Percentiles rank a stretch among this genome's conserved stretches.
phyloP scores from a whole-genome alignment of 495 filamentous ascomycete genomes.

The Podospora conica region DNA sequence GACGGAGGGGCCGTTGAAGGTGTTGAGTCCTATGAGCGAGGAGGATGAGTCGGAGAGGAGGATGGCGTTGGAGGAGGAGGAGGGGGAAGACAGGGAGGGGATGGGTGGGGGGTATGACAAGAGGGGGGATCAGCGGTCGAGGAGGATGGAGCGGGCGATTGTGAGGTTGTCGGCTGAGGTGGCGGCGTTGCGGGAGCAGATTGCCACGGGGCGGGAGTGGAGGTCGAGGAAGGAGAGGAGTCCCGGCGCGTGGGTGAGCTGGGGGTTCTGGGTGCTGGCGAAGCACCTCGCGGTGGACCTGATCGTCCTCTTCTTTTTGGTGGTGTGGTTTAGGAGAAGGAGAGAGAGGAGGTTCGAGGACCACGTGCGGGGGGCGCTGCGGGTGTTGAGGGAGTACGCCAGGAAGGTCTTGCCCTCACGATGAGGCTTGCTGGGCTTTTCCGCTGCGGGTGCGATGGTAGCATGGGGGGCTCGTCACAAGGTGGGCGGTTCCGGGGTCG shows the following conservation, averaged over 20 bases:
- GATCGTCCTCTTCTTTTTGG: slow-evolving; percentile 58
- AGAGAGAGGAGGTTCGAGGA: slow-evolving; percentile 74
- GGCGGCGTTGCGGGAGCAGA: slow-evolving; percentile 87
- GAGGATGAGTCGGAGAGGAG: slow-evolving; percentile 61
- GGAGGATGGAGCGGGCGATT: slow-evolving; percentile 77
- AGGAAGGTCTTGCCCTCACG: slow-evolving; percentile 48
- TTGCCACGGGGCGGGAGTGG: slow-evolving; percentile 60
- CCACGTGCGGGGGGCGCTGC: slow-evolving; percentile 60
- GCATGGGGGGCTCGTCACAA: not conserved
- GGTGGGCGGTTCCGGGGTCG: not conserved
- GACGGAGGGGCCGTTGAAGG: slow-evolving; percentile 52
- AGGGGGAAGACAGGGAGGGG: slow-evolving; percentile 44
- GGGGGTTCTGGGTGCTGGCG: slow-evolving; percentile 61
- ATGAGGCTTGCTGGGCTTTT: slow-evolving; percentile 27
- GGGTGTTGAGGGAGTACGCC: slow-evolving; percentile 54
- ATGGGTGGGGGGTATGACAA: slow-evolving; percentile 30
- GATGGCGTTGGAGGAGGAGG: slow-evolving; percentile 44
- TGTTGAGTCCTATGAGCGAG: slow-evolving; percentile 76
- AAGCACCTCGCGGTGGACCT: slow-evolving; percentile 71
- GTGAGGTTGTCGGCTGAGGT: slow-evolving; percentile 89
- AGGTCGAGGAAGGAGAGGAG: slow-evolving; percentile 47
- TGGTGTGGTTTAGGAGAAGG: slow-evolving; percentile 73
- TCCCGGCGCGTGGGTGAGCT: slow-evolving; percentile 63
- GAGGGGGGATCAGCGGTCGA: slow-evolving; percentile 62
- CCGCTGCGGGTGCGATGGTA: not conserved